phyloP scores from a whole-genome alignment of 495 filamentous ascomycete genomes.

The Aspergillus sparsus region DNA sequence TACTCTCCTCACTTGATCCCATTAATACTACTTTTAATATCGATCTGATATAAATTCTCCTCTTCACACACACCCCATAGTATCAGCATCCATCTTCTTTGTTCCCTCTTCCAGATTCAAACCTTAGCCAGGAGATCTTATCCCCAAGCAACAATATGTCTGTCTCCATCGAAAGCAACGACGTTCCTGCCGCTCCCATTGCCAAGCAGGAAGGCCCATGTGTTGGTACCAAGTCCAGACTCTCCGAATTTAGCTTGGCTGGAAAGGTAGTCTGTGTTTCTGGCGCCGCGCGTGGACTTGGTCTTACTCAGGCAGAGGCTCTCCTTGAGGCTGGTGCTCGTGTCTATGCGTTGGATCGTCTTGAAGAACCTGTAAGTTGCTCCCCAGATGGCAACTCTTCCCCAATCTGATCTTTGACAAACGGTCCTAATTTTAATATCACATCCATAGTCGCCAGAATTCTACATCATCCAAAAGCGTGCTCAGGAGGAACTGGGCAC shows the following conservation, averaged over 20 bases:
- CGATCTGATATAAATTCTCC: neutral
- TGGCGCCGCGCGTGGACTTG: constrained; percentile 77
- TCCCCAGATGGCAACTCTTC: neutral
- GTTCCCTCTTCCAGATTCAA: neutral
- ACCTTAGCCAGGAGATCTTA: no score
- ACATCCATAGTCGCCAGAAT: constrained; percentile 53
- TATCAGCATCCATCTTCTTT: neutral
- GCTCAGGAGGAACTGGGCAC: constrained; percentile 67
- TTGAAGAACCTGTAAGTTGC: constrained; percentile 46
- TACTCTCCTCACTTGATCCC: neutral
- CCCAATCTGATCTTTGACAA: neutral
- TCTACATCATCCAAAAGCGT: constrained; percentile 61
- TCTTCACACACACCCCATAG: no score
- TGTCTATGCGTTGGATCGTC: constrained; percentile 50
- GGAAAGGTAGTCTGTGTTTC: constrained; percentile 78
- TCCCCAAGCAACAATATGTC: constrained; percentile 31
- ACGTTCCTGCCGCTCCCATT: constrained; percentile 29
- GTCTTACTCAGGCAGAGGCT: constrained; percentile 75
- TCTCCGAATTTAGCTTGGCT: constrained; percentile 78
- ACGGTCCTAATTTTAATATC: constrained; percentile 7
- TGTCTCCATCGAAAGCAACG: constrained; percentile 43
- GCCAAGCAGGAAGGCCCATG: constrained; percentile 16
- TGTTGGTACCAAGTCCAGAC: constrained; percentile 46
- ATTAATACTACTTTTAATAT: neutral
- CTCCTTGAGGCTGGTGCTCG: constrained; percentile 78